These are phyloP conservation scores for Fusarium verrucosum DNA, from an alignment of 2,329 filamentous ascomycete species.

Conservation along the genomic window DNA sequence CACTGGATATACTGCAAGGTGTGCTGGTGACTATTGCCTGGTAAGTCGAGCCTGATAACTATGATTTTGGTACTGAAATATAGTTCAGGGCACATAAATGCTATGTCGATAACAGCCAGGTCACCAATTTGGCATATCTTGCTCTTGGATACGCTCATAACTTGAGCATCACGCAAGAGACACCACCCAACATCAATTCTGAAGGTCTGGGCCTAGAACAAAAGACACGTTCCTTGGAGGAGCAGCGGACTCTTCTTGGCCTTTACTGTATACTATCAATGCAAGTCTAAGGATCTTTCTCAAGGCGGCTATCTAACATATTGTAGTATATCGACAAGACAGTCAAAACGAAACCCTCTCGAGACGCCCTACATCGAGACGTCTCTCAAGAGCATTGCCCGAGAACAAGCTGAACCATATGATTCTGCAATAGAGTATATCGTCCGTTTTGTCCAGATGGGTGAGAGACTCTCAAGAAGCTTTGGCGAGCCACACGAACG, in stretches of 20 bases:
- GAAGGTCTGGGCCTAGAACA: constrained; percentile 27
- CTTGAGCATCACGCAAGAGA: constrained; percentile 48
- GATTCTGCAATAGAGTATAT: constrained; percentile 50
- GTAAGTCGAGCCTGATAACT: constrained; percentile 43
- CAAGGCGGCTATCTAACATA: background rate
- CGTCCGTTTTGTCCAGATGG: constrained; percentile 49
- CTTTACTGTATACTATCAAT: constrained; percentile 53
- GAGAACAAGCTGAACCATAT: constrained; percentile 38
- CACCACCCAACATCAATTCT: constrained; percentile 1
- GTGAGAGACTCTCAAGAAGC: constrained; percentile 48
- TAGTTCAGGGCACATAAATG: constrained; percentile 48
- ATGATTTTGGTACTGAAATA: background rate
- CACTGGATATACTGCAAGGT: constrained; percentile 58
- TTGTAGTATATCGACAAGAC: constrained; percentile 50
- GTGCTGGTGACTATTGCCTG: constrained; percentile 57
- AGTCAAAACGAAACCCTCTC: constrained; percentile 48
- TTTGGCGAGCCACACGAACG: constrained; percentile 47
- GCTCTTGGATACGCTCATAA: constrained; percentile 55
- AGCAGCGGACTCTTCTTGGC: constrained; percentile 52
- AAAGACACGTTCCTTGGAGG: constrained; percentile 48
- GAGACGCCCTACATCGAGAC: constrained; percentile 47
- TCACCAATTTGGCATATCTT: constrained; percentile 52
- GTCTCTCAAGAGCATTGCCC: constrained; percentile 47
- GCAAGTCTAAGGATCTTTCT: constrained; percentile 40
- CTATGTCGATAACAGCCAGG: constrained; percentile 49